Percentiles rank a stretch among this genome's conserved stretches.
These are phyloP conservation scores for Dittrichia graveolens DNA, from an alignment of 129 eudicot genomes.

Conservation along the genomic window DNA sequence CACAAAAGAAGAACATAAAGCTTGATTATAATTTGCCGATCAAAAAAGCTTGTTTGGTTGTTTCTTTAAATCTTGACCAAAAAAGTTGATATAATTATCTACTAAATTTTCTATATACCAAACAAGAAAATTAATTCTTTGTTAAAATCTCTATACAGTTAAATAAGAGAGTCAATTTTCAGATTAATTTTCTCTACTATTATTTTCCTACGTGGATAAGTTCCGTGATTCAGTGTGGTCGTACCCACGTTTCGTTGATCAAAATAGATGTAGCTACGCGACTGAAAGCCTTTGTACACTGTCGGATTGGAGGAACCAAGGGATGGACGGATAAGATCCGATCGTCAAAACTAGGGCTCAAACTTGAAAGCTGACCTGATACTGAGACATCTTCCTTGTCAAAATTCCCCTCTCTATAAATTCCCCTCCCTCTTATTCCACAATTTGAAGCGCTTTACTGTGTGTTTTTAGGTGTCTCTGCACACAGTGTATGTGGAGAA, in stretches of 20 bases:
- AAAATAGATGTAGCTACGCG: background rate
- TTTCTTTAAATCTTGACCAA: no score
- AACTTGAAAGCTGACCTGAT: conserved; percentile 29
- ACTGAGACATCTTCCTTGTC: conserved; percentile 15
- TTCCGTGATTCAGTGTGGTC: conserved; percentile 5
- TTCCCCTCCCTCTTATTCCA: conserved; percentile 14
- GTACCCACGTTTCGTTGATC: conserved; percentile 14
- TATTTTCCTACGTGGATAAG: no score
- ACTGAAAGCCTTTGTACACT: background rate
- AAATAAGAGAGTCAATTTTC: no score
- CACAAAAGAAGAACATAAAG: no score
- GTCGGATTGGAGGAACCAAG: conserved; percentile 25
- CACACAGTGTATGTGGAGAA: conserved; percentile 25
- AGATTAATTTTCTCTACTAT: no score
- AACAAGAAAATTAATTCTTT: no score
- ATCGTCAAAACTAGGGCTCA: conserved; percentile 49
- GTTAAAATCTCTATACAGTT: no score
- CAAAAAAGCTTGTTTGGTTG: no score
- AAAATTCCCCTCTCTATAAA: conserved; percentile 37
- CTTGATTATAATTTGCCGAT: no score
- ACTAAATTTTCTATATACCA: no score
- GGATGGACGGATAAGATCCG: conserved; percentile 32
- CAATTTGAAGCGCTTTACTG: conserved; percentile 26
- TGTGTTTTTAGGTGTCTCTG: conserved; percentile 30
- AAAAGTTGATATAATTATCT: no score